These are phyloP conservation scores for Thymus mandschuricus DNA, from an alignment of 257 asterid species.

Conservation along the genomic window DNA sequence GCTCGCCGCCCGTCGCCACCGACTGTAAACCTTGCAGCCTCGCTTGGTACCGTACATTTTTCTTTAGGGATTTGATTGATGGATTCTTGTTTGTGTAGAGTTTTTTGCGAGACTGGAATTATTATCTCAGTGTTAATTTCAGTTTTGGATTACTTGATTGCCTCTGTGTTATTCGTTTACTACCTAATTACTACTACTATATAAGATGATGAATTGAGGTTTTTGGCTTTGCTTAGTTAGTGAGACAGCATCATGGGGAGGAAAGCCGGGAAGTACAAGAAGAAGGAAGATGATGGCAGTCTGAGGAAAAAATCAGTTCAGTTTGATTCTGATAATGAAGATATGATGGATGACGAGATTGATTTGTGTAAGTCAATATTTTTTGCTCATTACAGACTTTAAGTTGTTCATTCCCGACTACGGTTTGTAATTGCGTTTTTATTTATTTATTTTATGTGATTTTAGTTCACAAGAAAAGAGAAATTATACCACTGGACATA, in stretches of 20 bases:
- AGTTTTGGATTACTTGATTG: too few relatives aligned
- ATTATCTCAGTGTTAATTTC: too few relatives aligned
- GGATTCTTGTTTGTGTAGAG: too few relatives aligned
- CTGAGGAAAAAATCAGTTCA: conserved; percentile 31
- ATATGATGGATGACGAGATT: conserved; percentile 64
- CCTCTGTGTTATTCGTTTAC: background rate
- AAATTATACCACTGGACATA: conserved; percentile 68
- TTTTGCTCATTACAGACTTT: background rate
- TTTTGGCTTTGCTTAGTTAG: background rate
- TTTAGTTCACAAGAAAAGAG: conserved; percentile 91
- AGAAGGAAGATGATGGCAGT: conserved; percentile 45
- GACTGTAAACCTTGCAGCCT: too few relatives aligned
- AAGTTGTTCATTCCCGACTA: background rate
- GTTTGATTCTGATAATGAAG: conserved; percentile 46
- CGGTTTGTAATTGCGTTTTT: background rate
- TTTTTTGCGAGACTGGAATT: too few relatives aligned
- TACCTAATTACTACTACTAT: background rate
- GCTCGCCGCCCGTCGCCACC: too few relatives aligned
- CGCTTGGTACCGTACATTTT: too few relatives aligned
- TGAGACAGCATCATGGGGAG: conserved; percentile 54
- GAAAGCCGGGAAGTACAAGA: conserved; percentile 65
- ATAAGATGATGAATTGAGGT: background rate
- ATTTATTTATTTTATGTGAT: conserved; percentile 10
- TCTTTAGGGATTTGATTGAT: too few relatives aligned
- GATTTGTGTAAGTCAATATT: conserved; percentile 54